A percentile compares a stretch with the other conserved stretches of the same genome.
phyloP scores from a whole-genome alignment of 2,329 filamentous ascomycete species.

The Grosmannia clavigera region DNA sequence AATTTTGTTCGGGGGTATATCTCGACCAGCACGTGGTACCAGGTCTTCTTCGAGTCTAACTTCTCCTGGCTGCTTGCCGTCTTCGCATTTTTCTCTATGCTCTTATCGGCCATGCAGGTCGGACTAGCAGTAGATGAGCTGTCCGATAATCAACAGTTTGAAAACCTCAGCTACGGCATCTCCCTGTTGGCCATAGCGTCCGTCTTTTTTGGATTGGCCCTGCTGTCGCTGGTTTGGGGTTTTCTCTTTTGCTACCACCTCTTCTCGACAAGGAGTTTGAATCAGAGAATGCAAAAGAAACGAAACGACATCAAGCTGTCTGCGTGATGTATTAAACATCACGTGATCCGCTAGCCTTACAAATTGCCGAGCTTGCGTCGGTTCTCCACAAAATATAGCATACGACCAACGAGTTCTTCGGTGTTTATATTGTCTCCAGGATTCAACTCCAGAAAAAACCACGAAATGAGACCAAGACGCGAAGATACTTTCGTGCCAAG shows the following conservation, averaged over 20 bases:
- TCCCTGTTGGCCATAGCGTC: not conserved
- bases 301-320: not conserved
- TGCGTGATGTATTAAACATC: no score
- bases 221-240: not conserved
- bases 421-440: no score
- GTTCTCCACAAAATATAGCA: no score
- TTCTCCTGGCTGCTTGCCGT: not conserved
- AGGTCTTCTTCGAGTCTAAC: not conserved
- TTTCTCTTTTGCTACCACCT: not conserved
- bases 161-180: not conserved
- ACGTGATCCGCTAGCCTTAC: no score
- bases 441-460: no score
- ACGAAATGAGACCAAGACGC: constrained; percentile 1
- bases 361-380: no score
- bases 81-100: not conserved
- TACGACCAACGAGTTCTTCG: no score
- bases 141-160: not conserved
- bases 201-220: not conserved
- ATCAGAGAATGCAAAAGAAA: not conserved
- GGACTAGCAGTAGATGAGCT: not conserved
- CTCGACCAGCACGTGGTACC: not conserved
- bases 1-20: not conserved
- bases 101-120: not conserved
- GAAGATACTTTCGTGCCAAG: constrained; percentile 4
- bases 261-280: not conserved